These are phyloP conservation scores for Termitomyces sp. DNA, from an alignment of 768 basidiomycete genomes.

Conservation along the genomic window DNA sequence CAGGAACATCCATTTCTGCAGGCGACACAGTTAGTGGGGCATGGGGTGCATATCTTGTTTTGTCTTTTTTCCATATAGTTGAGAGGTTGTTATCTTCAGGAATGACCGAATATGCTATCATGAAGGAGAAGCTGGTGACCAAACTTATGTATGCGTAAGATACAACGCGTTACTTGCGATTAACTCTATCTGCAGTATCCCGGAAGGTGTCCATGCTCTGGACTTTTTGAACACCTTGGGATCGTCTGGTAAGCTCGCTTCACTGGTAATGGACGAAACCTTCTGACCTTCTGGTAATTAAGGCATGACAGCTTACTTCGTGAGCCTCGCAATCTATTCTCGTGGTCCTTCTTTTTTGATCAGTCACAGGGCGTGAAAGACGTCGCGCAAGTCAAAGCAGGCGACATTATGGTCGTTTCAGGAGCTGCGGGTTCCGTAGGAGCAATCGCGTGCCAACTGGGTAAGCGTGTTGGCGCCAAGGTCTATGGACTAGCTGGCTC, in stretches of 20 bases:
- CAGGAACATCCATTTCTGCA: constrained; percentile 43
- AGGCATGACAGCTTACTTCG: constrained; percentile 91
- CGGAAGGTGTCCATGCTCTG: constrained; percentile 54
- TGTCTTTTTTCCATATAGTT: not conserved
- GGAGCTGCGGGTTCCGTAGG: constrained; percentile 93
- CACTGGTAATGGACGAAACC: not conserved
- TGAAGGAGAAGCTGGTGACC: constrained; percentile 44
- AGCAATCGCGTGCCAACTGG: constrained; percentile 78
- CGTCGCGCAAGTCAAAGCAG: constrained; percentile 72
- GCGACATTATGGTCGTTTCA: constrained; percentile 80
- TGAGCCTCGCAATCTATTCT: constrained; percentile 24
- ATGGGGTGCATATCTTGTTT: constrained; percentile 41
- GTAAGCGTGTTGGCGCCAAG: constrained; percentile 69
- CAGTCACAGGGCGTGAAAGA: constrained; percentile 67
- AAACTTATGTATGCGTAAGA: constrained; percentile 47
- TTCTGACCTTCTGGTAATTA: not conserved
- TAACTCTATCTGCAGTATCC: constrained; percentile 31
- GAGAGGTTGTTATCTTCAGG: constrained; percentile 30
- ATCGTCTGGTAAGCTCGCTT: constrained; percentile 43
- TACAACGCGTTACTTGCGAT: not conserved
- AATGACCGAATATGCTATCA: constrained; percentile 71
- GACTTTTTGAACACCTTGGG: constrained; percentile 86
- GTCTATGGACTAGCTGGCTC: constrained; percentile 89
- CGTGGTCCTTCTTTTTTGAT: not conserved
- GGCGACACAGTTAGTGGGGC: constrained; percentile 67